Base-by-base conservation (phyloP, 2,329 filamentous ascomycete genomes). In the Paraphoma chrysanthemicola region DNA sequence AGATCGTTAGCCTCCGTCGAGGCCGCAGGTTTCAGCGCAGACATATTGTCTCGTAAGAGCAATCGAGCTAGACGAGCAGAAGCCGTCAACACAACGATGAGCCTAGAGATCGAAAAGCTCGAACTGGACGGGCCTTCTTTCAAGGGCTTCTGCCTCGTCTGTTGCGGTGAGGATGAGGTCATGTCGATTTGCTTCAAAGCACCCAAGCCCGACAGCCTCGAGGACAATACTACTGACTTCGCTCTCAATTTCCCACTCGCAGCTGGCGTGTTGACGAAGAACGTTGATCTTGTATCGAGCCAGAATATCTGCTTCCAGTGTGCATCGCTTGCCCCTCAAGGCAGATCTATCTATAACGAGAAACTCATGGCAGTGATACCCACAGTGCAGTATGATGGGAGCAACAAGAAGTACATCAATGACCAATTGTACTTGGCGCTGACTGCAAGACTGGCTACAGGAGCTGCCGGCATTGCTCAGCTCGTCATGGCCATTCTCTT, bases 291-390 rank as follows among this genome's bases (percentile, higher is more conserved):
- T 9, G 48, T 75, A 11, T 75, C 71, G 14, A 73, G 70, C 47
- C 72, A 75, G 60, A 65, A 68, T 36, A 61, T 74, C 2, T 75
- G 73, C 59, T 75, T 76, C 54, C 73, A 75, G 49, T 76, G 73
- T 51, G 70, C 70, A 8, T 59, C 73, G 3, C 56, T 69, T 12
- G 53, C 53, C 8, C 62, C 63, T 14, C 48, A 41, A 6, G 63
- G 64, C 6, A 61, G 51, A 45, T 75, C 73, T 0, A 68, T 76
- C 29, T 76, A 69, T 54, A 62, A 70, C 9, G 73, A 76, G 52
- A 39, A 59, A 3, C 46, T 76, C 6, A 61, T 61, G 10, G 71
- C 71, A 1, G 56, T 71, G 18, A 59, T 76, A 17, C 72, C 72
- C 3, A 55, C 66, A 10, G 54, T 75, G 9, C 51, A 67, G 16